A percentile compares a stretch with the other conserved stretches of the same genome.
These are phyloP conservation scores for Lentinus tigrinus DNA, from an alignment of 768 basidiomycete species.

Conservation along the genomic window DNA sequence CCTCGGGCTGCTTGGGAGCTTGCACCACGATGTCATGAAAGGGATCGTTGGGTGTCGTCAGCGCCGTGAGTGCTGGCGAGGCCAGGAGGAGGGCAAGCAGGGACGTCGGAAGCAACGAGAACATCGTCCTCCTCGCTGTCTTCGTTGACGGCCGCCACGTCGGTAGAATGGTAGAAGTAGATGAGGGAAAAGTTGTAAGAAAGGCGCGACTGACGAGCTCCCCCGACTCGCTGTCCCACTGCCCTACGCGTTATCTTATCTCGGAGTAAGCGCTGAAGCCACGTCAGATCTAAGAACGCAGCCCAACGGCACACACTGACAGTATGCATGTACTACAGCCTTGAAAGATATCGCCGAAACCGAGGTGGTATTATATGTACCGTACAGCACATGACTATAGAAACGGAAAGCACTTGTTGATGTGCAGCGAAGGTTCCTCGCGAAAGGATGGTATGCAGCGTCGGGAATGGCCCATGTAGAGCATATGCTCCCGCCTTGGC, in stretches of 20 bases:
- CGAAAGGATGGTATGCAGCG: constrained; percentile 4
- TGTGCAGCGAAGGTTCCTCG: constrained; percentile 1
- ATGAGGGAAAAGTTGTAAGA: background rate
- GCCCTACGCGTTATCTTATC: constrained; percentile 12
- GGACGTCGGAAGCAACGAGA: constrained; percentile 31
- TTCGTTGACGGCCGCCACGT: constrained; percentile 19
- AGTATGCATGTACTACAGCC: too few species aligned
- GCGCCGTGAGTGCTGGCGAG: constrained; percentile 33
- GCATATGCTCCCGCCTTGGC: constrained; percentile 1
- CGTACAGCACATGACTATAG: constrained; percentile 23
- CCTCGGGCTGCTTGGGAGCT: constrained; percentile 49
- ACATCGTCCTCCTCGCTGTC: constrained; percentile 18
- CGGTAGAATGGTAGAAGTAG: constrained; percentile 1
- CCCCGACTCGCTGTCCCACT: too few species aligned
- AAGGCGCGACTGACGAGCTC: background rate
- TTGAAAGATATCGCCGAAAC: constrained; percentile 16
- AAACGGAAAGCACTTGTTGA: constrained; percentile 9
- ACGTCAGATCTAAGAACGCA: constrained; percentile 6
- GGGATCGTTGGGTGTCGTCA: constrained; percentile 50
- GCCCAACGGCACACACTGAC: constrained; percentile 2
- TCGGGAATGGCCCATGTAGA: constrained; percentile 5
- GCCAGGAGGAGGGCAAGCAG: constrained; percentile 39
- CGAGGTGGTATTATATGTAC: constrained; percentile 24
- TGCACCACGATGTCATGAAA: constrained; percentile 56
- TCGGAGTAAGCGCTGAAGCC: background rate